These are phyloP conservation scores for Aspergillus sclerotiicarbonarius DNA, from an alignment of 495 filamentous ascomycete species.

Conservation along the genomic window DNA sequence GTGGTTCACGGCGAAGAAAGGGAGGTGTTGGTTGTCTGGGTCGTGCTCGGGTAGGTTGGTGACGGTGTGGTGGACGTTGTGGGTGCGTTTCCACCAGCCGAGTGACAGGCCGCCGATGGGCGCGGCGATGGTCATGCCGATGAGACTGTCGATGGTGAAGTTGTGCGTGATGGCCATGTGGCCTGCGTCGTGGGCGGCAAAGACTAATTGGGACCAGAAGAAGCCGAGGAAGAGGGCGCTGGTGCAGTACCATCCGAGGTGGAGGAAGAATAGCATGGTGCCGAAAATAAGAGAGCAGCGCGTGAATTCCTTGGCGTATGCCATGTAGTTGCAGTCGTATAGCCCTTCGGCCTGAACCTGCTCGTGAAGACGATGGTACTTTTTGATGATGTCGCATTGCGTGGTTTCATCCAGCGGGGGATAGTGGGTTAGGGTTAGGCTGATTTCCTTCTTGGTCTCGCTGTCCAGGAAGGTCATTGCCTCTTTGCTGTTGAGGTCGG, in stretches of 20 bases:
- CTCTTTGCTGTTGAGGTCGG: not conserved
- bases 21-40: slow-evolving; percentile 86
- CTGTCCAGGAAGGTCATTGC: slow-evolving; percentile 52
- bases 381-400: slow-evolving; percentile 68
- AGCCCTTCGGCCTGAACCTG: slow-evolving; percentile 67
- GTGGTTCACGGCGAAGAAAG: slow-evolving; percentile 80
- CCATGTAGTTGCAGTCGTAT: slow-evolving; percentile 77
- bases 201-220: slow-evolving; percentile 85
- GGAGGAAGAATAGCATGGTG: slow-evolving; percentile 56
- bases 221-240: slow-evolving; percentile 68
- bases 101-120: slow-evolving; percentile 76
- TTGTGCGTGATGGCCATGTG: slow-evolving; percentile 88
- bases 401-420: slow-evolving; percentile 65
- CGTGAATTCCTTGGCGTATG: slow-evolving; percentile 64
- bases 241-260: slow-evolving; percentile 60
- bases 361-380: slow-evolving; percentile 68
- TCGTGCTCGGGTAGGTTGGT: slow-evolving; percentile 89
- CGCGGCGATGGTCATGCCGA: slow-evolving; percentile 78
- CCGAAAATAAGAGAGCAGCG: slow-evolving; percentile 64
- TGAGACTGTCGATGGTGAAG: slow-evolving; percentile 69
- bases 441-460: slow-evolving; percentile 65
- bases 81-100: slow-evolving; percentile 88
- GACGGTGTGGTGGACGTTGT: slow-evolving; percentile 90
- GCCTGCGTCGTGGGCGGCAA: slow-evolving; percentile 82
- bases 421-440: slow-evolving; percentile 67